Conservation (phyloP, 2,329 filamentous ascomycete genomes). For the Phyllosticta citrichinensis region DNA sequence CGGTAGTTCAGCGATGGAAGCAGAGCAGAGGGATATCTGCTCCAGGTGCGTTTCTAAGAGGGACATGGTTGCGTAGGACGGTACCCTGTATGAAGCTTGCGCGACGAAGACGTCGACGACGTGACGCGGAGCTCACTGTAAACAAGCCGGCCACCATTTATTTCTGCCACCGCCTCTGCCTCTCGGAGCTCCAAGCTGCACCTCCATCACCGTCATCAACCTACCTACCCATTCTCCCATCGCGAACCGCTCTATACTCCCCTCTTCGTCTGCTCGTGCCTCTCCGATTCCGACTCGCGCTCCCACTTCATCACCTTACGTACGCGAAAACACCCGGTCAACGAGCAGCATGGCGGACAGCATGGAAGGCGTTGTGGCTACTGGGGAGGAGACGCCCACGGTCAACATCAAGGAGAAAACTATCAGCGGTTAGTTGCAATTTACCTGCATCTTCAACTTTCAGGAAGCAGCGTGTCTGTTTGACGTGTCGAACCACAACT, state of each 20-base stretch:
- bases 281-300: background rate
- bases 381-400: slow-evolving; percentile 31
- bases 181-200: background rate
- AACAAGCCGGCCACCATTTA: background rate
- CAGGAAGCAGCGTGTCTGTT: background rate
- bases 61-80: slow-evolving; percentile 23
- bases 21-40: slow-evolving; percentile 39
- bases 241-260: slow-evolving; percentile 1
- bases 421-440: slow-evolving; percentile 25
- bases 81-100: background rate
- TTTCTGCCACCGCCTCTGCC: background rate
- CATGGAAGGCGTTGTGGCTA: slow-evolving; percentile 38
- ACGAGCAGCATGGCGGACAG: slow-evolving; percentile 35
- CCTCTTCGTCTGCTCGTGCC: background rate
- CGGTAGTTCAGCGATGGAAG: slow-evolving; percentile 39
- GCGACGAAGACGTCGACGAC: background rate
- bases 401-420: slow-evolving; percentile 31
- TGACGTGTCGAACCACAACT: background rate
- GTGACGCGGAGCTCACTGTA: background rate
- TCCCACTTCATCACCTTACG: slow-evolving; percentile 8
- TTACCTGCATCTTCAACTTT: background rate
- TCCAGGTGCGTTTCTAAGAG: slow-evolving; percentile 40
- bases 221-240: slow-evolving; percentile 3
- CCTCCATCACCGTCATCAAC: background rate
- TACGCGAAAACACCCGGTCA: slow-evolving; percentile 7